phyloP scores from a whole-genome alignment of 2,329 filamentous ascomycete species.

The Drechmeria coniospora region DNA sequence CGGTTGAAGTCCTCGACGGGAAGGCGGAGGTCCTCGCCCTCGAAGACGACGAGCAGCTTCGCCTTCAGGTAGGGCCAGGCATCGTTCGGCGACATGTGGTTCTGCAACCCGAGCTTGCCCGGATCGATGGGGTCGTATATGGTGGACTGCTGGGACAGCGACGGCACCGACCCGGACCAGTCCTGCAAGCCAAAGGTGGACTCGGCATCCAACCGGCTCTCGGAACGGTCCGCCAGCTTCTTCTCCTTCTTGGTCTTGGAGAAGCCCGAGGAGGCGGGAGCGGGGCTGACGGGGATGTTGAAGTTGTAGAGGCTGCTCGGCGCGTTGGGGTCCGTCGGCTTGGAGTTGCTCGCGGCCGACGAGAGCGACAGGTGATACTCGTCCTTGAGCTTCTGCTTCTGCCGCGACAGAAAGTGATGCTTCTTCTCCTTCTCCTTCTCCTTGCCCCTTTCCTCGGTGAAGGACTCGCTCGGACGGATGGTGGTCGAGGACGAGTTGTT shows the following conservation, averaged over 20 bases:
- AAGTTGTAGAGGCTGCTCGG: conserved; percentile 69
- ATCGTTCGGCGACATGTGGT: conserved; percentile 60
- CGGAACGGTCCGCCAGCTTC: conserved; percentile 54
- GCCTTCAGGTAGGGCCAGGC: conserved; percentile 71
- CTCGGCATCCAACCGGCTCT: conserved; percentile 37
- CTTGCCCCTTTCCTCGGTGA: conserved; percentile 31
- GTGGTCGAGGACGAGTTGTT: conserved; percentile 67
- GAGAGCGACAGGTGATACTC: conserved; percentile 59
- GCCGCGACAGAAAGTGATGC: conserved; percentile 64
- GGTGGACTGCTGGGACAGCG: conserved; percentile 25
- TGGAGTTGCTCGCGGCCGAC: conserved; percentile 62
- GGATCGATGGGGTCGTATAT: conserved; percentile 40
- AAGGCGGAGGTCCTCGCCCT: conserved; percentile 64
- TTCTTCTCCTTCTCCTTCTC: conserved; percentile 58
- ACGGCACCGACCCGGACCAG: conserved; percentile 38
- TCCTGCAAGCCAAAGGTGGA: conserved; percentile 22
- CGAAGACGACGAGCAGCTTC: conserved; percentile 62
- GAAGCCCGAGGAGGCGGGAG: conserved; percentile 49
- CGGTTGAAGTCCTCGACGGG: conserved; percentile 74
- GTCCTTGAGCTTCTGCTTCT: conserved; percentile 66
- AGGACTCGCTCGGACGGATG: conserved; percentile 47
- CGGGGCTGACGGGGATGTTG: conserved; percentile 57
- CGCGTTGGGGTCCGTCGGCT: conserved; percentile 57
- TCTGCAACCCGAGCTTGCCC: conserved; percentile 40
- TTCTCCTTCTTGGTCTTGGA: conserved; percentile 79